Base-by-base conservation (phyloP, 331 rosid genomes). In the Malus hybrid region DNA sequence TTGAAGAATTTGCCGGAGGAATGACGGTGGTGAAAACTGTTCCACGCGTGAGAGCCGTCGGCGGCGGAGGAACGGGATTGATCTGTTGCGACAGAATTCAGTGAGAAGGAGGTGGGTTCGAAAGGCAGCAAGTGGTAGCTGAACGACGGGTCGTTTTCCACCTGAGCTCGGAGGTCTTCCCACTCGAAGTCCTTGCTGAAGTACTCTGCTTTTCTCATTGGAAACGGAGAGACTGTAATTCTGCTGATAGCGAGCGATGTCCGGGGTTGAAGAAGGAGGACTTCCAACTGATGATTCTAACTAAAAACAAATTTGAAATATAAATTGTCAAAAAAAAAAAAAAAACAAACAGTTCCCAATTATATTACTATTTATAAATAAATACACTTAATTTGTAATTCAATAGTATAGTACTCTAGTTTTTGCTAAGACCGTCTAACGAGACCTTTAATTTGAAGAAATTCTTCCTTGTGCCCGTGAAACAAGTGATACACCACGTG, bases 1-100 rank as follows among this genome's bases (percentile, higher is more conserved):
- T 89, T 91, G 85, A 91, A 91, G 90, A 91, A 91, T 84, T 83
- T 91, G 2, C 95, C 97, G 27, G 97, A 79, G 64, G 93, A 77
- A 65, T 91, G 97, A 28, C 95, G 95, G 65, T 18, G 71, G 81
- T 89, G 95, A 78, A 91, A 91, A 64, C 73, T 82, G 63, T 82
- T 85, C 95, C 95, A 91, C 5, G 97, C 91, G 24, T 76, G 69
- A 4, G 84, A 87, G 62, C 69, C 48, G 6, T 85, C 91, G 2
- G 83, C 54, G 6, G 88, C 91, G 1, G 82, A 50, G 1, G 82
- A 56, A 34, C 78, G 76, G 19, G 85, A 6, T 63, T 28, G 56
- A 3, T 65, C 36, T 67, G 50, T 10, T 44, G 70, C 8, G 10
- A 67, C 64, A 9, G 84, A 55, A 62, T 46, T 46, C 52, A 81